Base-by-base conservation (phyloP, 1,284 basidiomycete species). In the Boletellus sp. region DNA sequence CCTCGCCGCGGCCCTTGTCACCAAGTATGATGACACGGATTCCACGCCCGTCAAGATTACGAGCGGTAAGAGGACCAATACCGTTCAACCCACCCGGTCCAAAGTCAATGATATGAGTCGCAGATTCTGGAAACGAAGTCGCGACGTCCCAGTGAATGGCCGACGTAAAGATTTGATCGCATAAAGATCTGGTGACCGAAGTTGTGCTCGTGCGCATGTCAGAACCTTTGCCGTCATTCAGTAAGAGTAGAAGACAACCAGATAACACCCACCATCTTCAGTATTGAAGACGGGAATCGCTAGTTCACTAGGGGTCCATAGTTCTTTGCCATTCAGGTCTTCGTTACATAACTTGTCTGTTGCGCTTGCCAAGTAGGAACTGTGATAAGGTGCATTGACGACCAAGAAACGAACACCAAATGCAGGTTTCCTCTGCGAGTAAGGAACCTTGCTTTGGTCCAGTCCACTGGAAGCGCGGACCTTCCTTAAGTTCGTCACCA, bases 31-130 rank as follows among this genome's bases (percentile, higher is more conserved):
- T 78, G 44, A 94, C 82, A 42, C 92, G 84, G 34, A 98, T 84
- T 44, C 96, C 95, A 34, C 91, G 86, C 19, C 95, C 95, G 61
- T 96, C 93, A 38, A 94, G 76, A 69, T 93, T 94, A 56, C 90
- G 84, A 7, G 88, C 83, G 27, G 93, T 94, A 41, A 98, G 77
- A 45, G 88, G 85, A 39, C 94, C 94, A 58, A 98, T 95, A 38
- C 95, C 95, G 56, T 88, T 92, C 48, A 91, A 67, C 25, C 94
- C 94, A 53, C 95, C 95, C 1, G 95, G 92, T 48, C 95, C 96
- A 63, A 99, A 98, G 70, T 97, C 96, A 57, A 99, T 73, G 6
- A 91, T 87, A 67, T 99, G 95, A 4, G 95, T 98, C 0, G 94
- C 92, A 8, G 84, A 79, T 47, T 85, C 76, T 1, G 92, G 89